phyloP scores from a whole-genome alignment of 768 basidiomycete species.

The Pluteus cervinus region DNA sequence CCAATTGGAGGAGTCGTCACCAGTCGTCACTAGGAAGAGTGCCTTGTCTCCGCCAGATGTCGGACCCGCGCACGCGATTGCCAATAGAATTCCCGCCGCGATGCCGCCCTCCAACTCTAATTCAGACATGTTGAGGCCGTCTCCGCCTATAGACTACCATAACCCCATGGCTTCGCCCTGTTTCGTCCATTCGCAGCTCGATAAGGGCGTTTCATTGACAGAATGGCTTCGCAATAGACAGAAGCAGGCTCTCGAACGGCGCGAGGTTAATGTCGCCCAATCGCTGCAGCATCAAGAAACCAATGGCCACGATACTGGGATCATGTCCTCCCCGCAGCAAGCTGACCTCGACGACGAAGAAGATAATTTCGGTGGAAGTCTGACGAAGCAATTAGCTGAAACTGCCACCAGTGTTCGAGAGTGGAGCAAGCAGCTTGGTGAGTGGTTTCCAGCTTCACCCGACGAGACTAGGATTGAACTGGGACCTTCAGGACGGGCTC shows the following conservation, averaged over 20 bases:
- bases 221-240: slow-evolving; percentile 66
- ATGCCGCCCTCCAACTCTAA: slow-evolving; percentile 8
- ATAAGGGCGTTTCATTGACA: slow-evolving; percentile 70
- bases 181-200: slow-evolving; percentile 89
- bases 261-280: slow-evolving; percentile 44
- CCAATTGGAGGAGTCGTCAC: slow-evolving; percentile 33
- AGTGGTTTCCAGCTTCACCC: no score
- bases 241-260: slow-evolving; percentile 32
- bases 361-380: slow-evolving; percentile 65
- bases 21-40: slow-evolving; percentile 18
- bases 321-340: slow-evolving; percentile 11
- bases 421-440: slow-evolving; percentile 98
- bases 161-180: slow-evolving; percentile 66
- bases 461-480: no score
- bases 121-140: no score
- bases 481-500: slow-evolving; percentile 67
- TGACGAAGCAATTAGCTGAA: slow-evolving; percentile 92
- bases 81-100: not conserved
- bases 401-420: slow-evolving; percentile 96
- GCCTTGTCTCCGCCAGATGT: slow-evolving; percentile 7
- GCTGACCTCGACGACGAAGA: slow-evolving; percentile 45
- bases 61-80: slow-evolving; percentile 4
- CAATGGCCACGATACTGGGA: slow-evolving; percentile 10
- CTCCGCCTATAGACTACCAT: no score
- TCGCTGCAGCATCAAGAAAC: slow-evolving; percentile 31